Conservation (phyloP, 1,139 yeast genomes). For the Taphrina wiesneri region DNA sequence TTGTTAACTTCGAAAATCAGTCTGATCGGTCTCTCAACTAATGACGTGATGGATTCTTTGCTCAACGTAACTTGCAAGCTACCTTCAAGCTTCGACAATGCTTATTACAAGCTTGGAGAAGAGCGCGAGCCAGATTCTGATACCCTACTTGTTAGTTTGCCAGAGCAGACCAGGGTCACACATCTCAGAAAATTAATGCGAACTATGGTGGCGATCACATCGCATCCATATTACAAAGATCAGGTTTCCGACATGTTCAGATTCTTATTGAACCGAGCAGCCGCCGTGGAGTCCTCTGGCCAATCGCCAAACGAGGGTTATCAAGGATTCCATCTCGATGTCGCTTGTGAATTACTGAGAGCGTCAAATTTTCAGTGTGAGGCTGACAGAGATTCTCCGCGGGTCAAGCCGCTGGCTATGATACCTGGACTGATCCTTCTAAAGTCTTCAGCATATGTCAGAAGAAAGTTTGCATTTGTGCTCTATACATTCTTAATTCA, state of each 20-base stretch:
- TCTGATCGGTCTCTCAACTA: constrained; percentile 85
- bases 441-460: background rate
- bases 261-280: constrained; percentile 46
- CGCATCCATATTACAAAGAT: constrained; percentile 74
- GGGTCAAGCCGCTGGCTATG: background rate
- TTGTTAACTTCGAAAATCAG: constrained; percentile 76
- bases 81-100: constrained; percentile 40
- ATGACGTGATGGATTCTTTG: constrained; percentile 71
- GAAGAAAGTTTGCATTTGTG: background rate
- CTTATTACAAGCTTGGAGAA: background rate
- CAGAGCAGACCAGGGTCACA: constrained; percentile 1
- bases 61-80: constrained; percentile 59
- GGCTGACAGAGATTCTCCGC: background rate
- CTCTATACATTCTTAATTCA: background rate
- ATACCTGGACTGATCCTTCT: background rate
- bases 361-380: background rate
- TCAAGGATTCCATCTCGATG: background rate
- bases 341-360: background rate
- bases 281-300: background rate
- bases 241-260: constrained; percentile 75
- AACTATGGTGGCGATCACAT: constrained; percentile 63
- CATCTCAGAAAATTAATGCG: constrained; percentile 42
- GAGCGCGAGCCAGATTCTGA: background rate
- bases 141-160: background rate
- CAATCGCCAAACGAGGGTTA: background rate